Conservation (phyloP, 192 early-diverging fungal genomes). For the Podila verticillata region DNA sequence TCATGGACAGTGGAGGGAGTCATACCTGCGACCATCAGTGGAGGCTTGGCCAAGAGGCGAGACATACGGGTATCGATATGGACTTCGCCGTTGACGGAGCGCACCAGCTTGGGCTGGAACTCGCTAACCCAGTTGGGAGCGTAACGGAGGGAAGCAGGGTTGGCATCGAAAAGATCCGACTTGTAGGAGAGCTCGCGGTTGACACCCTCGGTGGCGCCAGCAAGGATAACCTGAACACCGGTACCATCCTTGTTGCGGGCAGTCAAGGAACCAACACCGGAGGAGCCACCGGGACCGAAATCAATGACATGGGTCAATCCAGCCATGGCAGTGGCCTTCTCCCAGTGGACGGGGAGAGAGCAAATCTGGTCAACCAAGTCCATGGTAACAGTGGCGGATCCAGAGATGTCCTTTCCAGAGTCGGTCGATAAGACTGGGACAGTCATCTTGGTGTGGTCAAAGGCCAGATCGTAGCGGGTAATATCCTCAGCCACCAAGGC, state of each 20-base stretch:
- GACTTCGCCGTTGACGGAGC: conserved; percentile 72
- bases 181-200: conserved; percentile 75
- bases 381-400: conserved; percentile 62
- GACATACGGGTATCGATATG: conserved; percentile 91
- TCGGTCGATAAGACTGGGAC: conserved; percentile 86
- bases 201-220: conserved; percentile 71
- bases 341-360: conserved; percentile 78
- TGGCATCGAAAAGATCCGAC: conserved; percentile 81
- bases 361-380: conserved; percentile 80
- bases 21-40: conserved; percentile 97
- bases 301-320: conserved; percentile 90
- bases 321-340: conserved; percentile 66
- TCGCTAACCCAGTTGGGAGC: conserved; percentile 87
- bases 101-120: conserved; percentile 86
- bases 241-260: conserved; percentile 89
- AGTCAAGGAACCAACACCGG: conserved; percentile 86
- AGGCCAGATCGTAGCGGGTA: conserved; percentile 65
- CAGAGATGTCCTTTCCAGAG: conserved; percentile 82
- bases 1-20: conserved; percentile 86
- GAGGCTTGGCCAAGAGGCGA: conserved; percentile 85
- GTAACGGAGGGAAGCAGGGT: conserved; percentile 75
- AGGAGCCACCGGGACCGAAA: conserved; percentile 90
- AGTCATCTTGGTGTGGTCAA: conserved; percentile 70
- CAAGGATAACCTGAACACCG: conserved; percentile 77
- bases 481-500: conserved; percentile 77